Evolutionary conservation across 169 alveolate species (phyloP).

Genomic region (Plasmodium chabaudi): DNA sequence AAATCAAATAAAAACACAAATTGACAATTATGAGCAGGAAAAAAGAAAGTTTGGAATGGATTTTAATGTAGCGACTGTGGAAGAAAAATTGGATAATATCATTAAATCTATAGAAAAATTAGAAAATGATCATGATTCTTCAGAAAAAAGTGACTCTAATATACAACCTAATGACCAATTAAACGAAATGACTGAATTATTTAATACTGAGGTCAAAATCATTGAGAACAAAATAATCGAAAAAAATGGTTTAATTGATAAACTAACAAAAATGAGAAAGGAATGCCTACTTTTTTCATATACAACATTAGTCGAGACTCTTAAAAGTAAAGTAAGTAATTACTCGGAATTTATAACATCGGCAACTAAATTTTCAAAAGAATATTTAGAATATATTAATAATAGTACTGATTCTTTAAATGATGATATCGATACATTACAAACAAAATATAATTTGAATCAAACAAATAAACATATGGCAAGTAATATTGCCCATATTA

Average conservation of each 20-base stretch:
- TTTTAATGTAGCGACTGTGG: not conserved
- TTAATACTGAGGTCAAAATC: not conserved
- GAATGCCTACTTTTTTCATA: conserved; percentile 1
- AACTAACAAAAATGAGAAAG: not conserved
- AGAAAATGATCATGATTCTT: not conserved
- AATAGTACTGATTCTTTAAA: not conserved
- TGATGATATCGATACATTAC: conserved; percentile 5
- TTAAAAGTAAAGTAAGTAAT: not conserved
- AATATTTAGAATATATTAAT: not conserved
- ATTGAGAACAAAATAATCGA: not conserved
- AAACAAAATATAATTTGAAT: not conserved
- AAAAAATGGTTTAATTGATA: not conserved
- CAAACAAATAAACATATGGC: not conserved
- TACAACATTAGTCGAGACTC: not conserved
- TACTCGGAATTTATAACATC: not conserved
- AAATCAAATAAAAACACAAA: not conserved
- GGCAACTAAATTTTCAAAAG: not conserved
- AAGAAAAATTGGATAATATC: not conserved
- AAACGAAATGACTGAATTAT: not conserved
- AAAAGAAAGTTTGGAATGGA: not conserved
- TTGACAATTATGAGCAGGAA: not conserved
- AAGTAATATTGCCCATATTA: not conserved
- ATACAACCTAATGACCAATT: not conserved
- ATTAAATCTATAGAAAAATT: not conserved
- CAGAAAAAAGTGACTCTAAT: not conserved